These are phyloP conservation scores for Blepharisma japonicum DNA, from an alignment of 73 alveolate species.

Conservation along the genomic window DNA sequence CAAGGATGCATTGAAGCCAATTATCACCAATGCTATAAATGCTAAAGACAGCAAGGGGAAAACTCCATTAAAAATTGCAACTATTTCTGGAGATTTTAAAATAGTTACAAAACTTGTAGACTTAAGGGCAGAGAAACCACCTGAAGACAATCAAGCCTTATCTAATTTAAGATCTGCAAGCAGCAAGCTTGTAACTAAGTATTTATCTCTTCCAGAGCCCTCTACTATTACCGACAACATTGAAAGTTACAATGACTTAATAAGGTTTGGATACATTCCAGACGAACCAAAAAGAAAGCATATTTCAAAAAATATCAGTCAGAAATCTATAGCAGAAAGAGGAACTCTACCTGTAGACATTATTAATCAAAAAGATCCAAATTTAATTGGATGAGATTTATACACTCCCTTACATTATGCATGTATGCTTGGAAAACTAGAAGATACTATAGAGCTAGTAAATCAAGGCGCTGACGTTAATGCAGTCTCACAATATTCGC, in stretches of 20 bases:
- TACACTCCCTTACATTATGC: slow-evolving; percentile 95
- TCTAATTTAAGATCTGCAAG: slow-evolving; percentile 48
- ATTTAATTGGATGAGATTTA: slow-evolving; percentile 80
- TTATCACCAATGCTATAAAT: slow-evolving; percentile 45
- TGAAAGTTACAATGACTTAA: slow-evolving; percentile 46
- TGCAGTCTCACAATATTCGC: slow-evolving; percentile 69
- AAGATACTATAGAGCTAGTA: slow-evolving; percentile 60
- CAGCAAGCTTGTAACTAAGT: slow-evolving; percentile 55
- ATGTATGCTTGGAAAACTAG: slow-evolving; percentile 76
- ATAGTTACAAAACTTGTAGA: slow-evolving; percentile 40
- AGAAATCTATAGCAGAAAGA: slow-evolving; percentile 40
- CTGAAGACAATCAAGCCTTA: slow-evolving; percentile 33
- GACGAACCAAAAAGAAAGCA: slow-evolving; percentile 39
- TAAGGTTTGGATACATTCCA: slow-evolving; percentile 55
- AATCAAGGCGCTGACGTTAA: slow-evolving; percentile 74
- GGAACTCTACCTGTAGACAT: slow-evolving; percentile 60
- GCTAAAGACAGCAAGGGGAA: slow-evolving; percentile 55
- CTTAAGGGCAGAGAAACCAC: slow-evolving; percentile 52
- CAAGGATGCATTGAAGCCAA: slow-evolving; percentile 13
- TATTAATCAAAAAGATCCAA: slow-evolving; percentile 74
- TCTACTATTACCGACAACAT: slow-evolving; percentile 53
- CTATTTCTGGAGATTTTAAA: slow-evolving; percentile 57
- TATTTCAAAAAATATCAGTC: slow-evolving; percentile 59
- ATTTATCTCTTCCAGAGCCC: slow-evolving; percentile 45
- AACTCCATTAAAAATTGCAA: slow-evolving; percentile 65